A percentile compares a stretch with the other conserved stretches of the same genome.
Evolutionary conservation across 768 basidiomycete species (phyloP).

Genomic region (Boletus pseudo-olivaceus): DNA sequence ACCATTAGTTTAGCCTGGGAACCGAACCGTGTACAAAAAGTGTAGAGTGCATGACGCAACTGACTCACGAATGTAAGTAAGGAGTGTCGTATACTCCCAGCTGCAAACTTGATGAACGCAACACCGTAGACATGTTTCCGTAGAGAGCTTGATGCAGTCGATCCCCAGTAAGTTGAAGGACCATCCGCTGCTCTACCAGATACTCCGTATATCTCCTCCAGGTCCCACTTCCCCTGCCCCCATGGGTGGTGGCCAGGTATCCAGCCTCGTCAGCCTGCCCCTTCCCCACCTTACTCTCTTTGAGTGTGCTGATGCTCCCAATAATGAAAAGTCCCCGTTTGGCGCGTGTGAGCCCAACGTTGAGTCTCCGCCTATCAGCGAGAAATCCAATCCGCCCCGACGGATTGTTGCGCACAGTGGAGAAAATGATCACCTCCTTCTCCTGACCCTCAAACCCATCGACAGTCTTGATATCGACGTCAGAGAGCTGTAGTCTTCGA

Average conservation of each 20-base stretch:
- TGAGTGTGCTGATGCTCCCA: slow-evolving; percentile 67
- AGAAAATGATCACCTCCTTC: slow-evolving; percentile 90
- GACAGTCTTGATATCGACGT: slow-evolving; percentile 87
- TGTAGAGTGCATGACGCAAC: neutral
- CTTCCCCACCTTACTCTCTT: slow-evolving; percentile 39
- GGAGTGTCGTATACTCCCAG: neutral
- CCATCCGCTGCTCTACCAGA: slow-evolving; percentile 48
- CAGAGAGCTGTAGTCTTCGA: slow-evolving; percentile 59
- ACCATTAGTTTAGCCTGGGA: neutral
- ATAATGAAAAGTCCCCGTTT: slow-evolving; percentile 81
- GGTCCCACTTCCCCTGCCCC: slow-evolving; percentile 45
- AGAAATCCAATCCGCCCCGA: slow-evolving; percentile 83
- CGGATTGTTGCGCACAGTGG: slow-evolving; percentile 82
- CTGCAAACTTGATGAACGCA: slow-evolving; percentile 5
- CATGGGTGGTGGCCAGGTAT: slow-evolving; percentile 13
- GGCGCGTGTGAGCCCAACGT: slow-evolving; percentile 89
- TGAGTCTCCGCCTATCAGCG: slow-evolving; percentile 79
- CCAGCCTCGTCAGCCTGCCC: slow-evolving; percentile 13
- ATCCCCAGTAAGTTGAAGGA: slow-evolving; percentile 45
- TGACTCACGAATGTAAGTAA: slow-evolving; percentile 12
- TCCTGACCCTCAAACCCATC: slow-evolving; percentile 94
- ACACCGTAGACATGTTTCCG: slow-evolving; percentile 15
- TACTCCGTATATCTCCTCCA: slow-evolving; percentile 64
- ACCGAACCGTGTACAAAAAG: neutral
- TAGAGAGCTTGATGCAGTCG: slow-evolving; percentile 37